Base-by-base conservation (phyloP, 768 basidiomycete genomes). In the Hygrophoropsis aurantiaca region DNA sequence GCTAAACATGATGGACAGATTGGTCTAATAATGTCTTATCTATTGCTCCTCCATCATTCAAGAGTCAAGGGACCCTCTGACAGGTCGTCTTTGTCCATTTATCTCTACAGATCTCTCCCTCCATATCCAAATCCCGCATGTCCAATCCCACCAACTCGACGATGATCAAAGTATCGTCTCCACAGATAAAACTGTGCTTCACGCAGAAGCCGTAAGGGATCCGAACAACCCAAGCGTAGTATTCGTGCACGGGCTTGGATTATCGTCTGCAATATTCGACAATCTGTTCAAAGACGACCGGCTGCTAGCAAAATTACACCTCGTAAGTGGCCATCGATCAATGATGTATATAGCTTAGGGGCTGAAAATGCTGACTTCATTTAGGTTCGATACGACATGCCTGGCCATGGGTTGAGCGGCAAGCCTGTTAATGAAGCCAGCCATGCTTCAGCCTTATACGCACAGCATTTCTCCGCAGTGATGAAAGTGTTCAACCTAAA, bases 191-290 rank as follows among this genome's bases (percentile, higher is more conserved):
- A 71, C 69, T 8, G 52, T 42, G 23, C 65, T 77, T 34, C 74
- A 64, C 46, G 73, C 73, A 2, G 64, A 69, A 43, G 69, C 73
- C 2, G 57, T 58, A n/a, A 74, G 73, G 13, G 52, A 73, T 47
- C 61, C 64, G 15, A 48, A 50, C 21, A 70, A 70, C 44, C 68
- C 61, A 25, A 58, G 66, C 35, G 46, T 77, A 21, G 68, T 75
- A 35, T 73, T 75, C 52, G 57, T 74, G 15, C 73, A 73, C 52
- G 74, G 74, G 2, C 58, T 77, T 45, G 58, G 60, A 6, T 59
- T 68, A 50, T 67, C 67, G 30, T 60, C 63, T 11, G 46, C 55
- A 18, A 65, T 64, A 8, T 75, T 69, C 53, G 73, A 73, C 38
- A 60, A 60, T 39, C 59, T 74, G 38, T 71, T 74, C 51, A 49